Evolutionary conservation across 2,329 filamentous ascomycete species (phyloP), one percentile per base, ranked within the genome.

Genomic region (Harringtonia aguacate): DNA sequence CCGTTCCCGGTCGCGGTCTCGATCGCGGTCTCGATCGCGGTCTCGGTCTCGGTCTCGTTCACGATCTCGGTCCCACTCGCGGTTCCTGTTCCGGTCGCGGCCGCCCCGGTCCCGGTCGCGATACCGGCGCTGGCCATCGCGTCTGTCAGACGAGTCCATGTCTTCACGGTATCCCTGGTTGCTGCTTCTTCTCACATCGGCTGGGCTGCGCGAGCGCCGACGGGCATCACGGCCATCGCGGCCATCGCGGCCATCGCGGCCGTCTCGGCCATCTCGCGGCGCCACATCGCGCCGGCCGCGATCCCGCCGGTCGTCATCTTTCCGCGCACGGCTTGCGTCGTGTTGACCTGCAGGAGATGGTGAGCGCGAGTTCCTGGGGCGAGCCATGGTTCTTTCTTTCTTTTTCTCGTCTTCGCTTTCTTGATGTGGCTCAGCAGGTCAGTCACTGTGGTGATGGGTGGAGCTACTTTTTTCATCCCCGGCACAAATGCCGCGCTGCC

Each of bases 331-430:
- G 68, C 79, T 81, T 59, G 80, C 78, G 65, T 79, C 80, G 65
- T 77, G 74, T 61, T 84, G 81, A 74, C 84, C 84, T 88, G 82
- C 80, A 81, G 84, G 84, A 80, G 83, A 87, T 85, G 85, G 86
- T 89, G 85, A 90, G 84, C 85, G 75, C 68, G 75, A 76, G 70
- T 76, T 73, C 73, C 70, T 77, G 67, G 69, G 74, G 66, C 74
- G 75, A 76, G 73, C 73, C 75, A 79, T 79, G 49, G 51, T 56
- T 54, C 29, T 28, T 42, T 22, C 4, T 20, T 35, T 27, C 37
- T 36, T 7, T 33, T 22, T 37, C 22, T 37, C 18, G n/a, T 20
- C 14, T 29, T 17, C 14, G 5, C 14, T 36, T 40, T 38, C 22
- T 15, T 44, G 15, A 5, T 31, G 20, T 30, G 39, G 38, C 43